Evolutionary conservation across 495 filamentous ascomycete species (phyloP), one percentile per base, ranked within the genome.

Genomic region (Penicillium desertorum): DNA sequence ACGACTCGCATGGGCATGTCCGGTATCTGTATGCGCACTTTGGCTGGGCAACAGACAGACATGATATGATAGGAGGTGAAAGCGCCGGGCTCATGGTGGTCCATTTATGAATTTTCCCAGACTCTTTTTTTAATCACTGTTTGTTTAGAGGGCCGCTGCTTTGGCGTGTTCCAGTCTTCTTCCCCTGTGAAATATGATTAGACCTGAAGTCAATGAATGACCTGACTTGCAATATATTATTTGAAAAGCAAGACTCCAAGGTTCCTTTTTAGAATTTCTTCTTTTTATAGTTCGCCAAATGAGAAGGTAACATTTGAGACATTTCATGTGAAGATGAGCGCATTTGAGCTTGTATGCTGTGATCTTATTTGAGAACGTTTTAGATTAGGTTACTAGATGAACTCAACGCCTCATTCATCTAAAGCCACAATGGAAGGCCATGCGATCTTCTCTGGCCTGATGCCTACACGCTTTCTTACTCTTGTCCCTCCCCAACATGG

Each of bases 171-270:
- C 54, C 48, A 29, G 39, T 53, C 27, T 51, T 36, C 37, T 62
- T 59, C 45, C 45, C 52, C 58, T 66, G 64, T 69, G 61, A 69
- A 56, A 69, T 69, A 69, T 67, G 61, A 67, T 65, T 62, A 69
- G 59, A 67, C 43, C 51, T 62, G 52, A 49, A 56, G 58, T 54
- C 45, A 52, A 62, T 60, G 41, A 36, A 27, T 50, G 37, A 25
- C 45, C 46, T 39, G 37, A 64, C 58, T 54, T 61, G 57, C 43
- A 62, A 60, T 58, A 52, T 57, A 51, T 36, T 51, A 42, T 32
- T 25, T 17, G 22, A 52, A 19, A 52, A 23, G 14, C 34, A n/a
- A 37, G 34, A 6, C 9, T 9, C 19, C 17, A 22, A 30, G 22
- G 3, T 9, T n/a, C 39, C 48, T 16, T 25, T 25, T 27, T 37